These are phyloP conservation scores for Clavispora phyllophila DNA, from an alignment of 805 yeast species.

Conservation along the genomic window DNA sequence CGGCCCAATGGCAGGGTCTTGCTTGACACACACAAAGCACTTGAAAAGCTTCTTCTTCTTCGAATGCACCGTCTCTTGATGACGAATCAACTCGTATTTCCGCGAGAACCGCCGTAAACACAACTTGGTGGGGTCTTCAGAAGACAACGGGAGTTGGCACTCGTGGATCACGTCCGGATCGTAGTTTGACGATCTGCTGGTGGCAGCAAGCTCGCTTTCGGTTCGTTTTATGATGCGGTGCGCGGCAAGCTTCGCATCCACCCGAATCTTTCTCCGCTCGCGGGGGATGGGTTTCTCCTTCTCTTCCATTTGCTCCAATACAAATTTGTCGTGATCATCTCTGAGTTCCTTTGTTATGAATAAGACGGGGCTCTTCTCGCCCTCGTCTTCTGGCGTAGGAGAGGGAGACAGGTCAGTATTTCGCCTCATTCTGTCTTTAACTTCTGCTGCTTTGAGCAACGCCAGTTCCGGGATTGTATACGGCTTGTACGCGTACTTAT, in stretches of 20 bases:
- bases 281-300: slow-evolving; percentile 7
- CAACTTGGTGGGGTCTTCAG: slow-evolving; percentile 36
- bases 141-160: slow-evolving; percentile 37
- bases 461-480: slow-evolving; percentile 1
- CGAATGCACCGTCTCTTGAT: slow-evolving; percentile 95
- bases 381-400: slow-evolving; percentile 4
- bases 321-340: slow-evolving; percentile 23
- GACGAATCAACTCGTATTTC: slow-evolving; percentile 90
- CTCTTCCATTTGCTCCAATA: slow-evolving; percentile 15
- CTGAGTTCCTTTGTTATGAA: slow-evolving; percentile 11
- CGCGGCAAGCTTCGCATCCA: slow-evolving; percentile 22
- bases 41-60: slow-evolving; percentile 77
- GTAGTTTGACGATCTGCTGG: slow-evolving; percentile 36
- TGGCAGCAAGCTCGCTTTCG: slow-evolving; percentile 14
- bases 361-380: slow-evolving; percentile 7
- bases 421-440: slow-evolving; percentile 6
- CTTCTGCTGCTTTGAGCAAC: slow-evolving; percentile 4
- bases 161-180: slow-evolving; percentile 45
- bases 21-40: slow-evolving; percentile 81
- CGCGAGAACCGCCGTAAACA: slow-evolving; percentile 41
- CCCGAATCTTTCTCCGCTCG: slow-evolving; percentile 13
- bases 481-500: slow-evolving; percentile 21
- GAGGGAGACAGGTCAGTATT: slow-evolving; percentile 1
- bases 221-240: slow-evolving; percentile 25
- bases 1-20: slow-evolving; percentile 47